Percentiles rank a stretch among this genome's conserved stretches.
Conservation (phyloP, 192 early-diverging fungal species). For the Coemansia sp. region DNA sequence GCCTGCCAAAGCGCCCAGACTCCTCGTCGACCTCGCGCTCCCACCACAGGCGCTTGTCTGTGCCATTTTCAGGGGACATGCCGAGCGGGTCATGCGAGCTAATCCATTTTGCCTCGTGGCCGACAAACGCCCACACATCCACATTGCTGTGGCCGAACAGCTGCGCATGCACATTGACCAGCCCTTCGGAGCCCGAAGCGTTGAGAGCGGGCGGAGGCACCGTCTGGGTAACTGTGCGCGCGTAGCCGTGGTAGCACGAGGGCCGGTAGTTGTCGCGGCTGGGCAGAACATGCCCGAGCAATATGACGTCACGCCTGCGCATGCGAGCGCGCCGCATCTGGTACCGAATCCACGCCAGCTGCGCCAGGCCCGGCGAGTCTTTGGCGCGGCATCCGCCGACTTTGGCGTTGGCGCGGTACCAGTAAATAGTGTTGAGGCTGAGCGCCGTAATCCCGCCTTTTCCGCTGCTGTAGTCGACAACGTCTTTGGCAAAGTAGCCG, state of each 20-base stretch:
- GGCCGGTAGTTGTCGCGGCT: conserved; percentile 53
- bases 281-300: conserved; percentile 71
- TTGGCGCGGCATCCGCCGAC: conserved; percentile 61
- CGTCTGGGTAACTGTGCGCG: conserved; percentile 46
- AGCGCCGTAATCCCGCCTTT: conserved; percentile 56
- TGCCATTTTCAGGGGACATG: neutral
- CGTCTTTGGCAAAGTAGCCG: conserved; percentile 65
- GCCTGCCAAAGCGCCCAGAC: conserved; percentile 33
- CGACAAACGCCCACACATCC: conserved; percentile 65
- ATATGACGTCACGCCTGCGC: conserved; percentile 54
- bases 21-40: conserved; percentile 40
- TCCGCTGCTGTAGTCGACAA: conserved; percentile 25
- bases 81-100: conserved; percentile 8
- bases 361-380: conserved; percentile 61
- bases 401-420: conserved; percentile 66
- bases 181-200: neutral
- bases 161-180: conserved; percentile 54
- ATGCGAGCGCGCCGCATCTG: conserved; percentile 54
- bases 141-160: conserved; percentile 75
- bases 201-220: conserved; percentile 14
- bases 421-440: conserved; percentile 73
- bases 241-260: conserved; percentile 55
- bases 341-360: conserved; percentile 70
- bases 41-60: conserved; percentile 32
- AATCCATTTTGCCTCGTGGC: conserved; percentile 30